Evolutionary conservation across 352 stramenopile species (phyloP).

Genomic region (Globisporangium cylindrosporum): DNA sequence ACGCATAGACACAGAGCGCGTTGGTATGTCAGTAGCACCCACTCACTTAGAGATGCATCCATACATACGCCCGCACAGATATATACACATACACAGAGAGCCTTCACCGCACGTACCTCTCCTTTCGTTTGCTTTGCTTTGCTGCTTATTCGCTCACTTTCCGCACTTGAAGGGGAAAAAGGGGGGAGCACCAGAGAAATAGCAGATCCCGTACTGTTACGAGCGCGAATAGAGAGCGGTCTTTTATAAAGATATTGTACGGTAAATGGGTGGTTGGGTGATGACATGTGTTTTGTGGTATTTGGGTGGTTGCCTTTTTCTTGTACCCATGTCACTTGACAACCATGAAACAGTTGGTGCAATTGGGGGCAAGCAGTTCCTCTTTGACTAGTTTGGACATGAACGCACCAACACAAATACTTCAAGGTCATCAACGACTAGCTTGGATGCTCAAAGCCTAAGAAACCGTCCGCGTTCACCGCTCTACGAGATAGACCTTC

Average conservation of each 20-base stretch:
- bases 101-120: background rate
- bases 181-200: constrained; percentile 11
- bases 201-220: background rate
- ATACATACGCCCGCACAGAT: background rate
- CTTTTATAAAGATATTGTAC: background rate
- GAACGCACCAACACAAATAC: background rate
- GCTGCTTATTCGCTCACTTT: background rate
- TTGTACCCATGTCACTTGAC: background rate
- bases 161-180: constrained; percentile 10
- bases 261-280: too few relatives aligned
- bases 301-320: background rate
- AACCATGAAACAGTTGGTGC: background rate
- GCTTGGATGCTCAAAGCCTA: too few relatives aligned
- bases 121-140: background rate
- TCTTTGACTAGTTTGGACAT: background rate
- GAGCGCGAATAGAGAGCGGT: background rate
- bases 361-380: background rate
- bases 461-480: too few relatives aligned
- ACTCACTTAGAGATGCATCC: background rate
- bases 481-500: background rate
- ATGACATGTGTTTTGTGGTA: background rate
- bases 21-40: too few relatives aligned
- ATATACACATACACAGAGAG: background rate
- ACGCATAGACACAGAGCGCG: too few relatives aligned
- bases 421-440: too few relatives aligned